phyloP scores from a whole-genome alignment of 2,329 filamentous ascomycete species.

The Beauveria australis region DNA sequence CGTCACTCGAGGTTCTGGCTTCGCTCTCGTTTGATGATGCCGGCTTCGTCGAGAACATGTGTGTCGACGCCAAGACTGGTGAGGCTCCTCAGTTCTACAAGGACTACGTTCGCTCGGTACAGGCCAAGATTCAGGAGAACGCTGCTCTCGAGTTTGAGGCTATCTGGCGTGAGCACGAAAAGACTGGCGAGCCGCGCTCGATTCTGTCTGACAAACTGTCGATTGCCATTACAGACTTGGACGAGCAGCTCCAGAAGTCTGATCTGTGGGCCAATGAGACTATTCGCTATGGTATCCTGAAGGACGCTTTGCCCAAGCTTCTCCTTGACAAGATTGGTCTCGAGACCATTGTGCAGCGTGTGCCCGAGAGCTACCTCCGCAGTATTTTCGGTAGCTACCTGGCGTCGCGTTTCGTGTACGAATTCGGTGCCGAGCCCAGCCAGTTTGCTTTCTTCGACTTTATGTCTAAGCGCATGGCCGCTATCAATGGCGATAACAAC shows the following conservation, averaged over 20 bases:
- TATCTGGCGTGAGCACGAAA: slow-evolving; percentile 89
- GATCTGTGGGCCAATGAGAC: slow-evolving; percentile 80
- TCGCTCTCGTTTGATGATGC: slow-evolving; percentile 89
- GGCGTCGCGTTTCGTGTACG: slow-evolving; percentile 91
- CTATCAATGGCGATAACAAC: slow-evolving; percentile 23
- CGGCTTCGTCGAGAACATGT: slow-evolving; percentile 90
- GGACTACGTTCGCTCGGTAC: slow-evolving; percentile 84
- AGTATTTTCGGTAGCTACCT: slow-evolving; percentile 96
- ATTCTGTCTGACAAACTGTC: slow-evolving; percentile 89
- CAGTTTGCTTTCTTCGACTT: slow-evolving; percentile 99
- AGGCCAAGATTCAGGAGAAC: slow-evolving; percentile 84
- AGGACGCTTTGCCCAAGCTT: slow-evolving; percentile 77
- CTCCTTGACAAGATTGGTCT: slow-evolving; percentile 85
- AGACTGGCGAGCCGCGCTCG: slow-evolving; percentile 70
- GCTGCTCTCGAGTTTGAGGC: slow-evolving; percentile 93
- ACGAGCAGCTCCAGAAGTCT: slow-evolving; percentile 91
- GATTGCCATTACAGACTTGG: slow-evolving; percentile 86
- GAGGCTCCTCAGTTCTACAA: slow-evolving; percentile 85
- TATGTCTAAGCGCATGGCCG: slow-evolving; percentile 58
- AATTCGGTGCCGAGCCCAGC: slow-evolving; percentile 84
- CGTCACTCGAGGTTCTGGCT: slow-evolving; percentile 90
- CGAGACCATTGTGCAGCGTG: slow-evolving; percentile 75
- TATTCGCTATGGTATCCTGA: slow-evolving; percentile 69
- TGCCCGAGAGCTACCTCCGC: slow-evolving; percentile 85
- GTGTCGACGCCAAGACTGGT: slow-evolving; percentile 58